phyloP scores from a whole-genome alignment of 1,284 basidiomycete species.

The Volvariella surrecta region DNA sequence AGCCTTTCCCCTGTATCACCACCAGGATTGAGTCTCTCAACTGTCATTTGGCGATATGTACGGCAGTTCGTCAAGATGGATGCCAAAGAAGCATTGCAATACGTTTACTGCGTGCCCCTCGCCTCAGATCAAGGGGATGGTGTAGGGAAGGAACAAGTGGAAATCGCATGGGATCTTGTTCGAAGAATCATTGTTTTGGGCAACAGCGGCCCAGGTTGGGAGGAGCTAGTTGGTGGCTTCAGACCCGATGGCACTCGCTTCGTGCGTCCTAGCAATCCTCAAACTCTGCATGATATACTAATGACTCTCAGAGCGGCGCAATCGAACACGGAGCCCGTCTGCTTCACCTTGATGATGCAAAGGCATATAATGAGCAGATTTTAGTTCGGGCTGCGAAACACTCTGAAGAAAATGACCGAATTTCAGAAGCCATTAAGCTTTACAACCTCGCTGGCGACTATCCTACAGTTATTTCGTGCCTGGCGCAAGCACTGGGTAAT shows the following conservation, averaged over 20 bases:
- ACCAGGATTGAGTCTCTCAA: constrained; percentile 75
- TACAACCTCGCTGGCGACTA: constrained; percentile 95
- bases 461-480: constrained; percentile 79
- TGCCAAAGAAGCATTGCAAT: constrained; percentile 90
- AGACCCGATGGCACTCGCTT: constrained; percentile 83
- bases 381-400: constrained; percentile 76
- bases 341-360: constrained; percentile 63
- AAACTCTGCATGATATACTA: neutral
- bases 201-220: constrained; percentile 79
- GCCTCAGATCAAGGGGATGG: constrained; percentile 65
- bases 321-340: constrained; percentile 81
- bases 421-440: constrained; percentile 88
- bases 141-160: constrained; percentile 78
- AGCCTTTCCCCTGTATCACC: constrained; percentile 55
- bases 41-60: constrained; percentile 89
- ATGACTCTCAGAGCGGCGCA: constrained; percentile 56
- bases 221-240: constrained; percentile 87
- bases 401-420: constrained; percentile 70
- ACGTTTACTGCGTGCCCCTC: constrained; percentile 87
- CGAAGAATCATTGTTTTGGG: constrained; percentile 84
- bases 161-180: constrained; percentile 82
- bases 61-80: constrained; percentile 89
- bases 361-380: constrained; percentile 78
- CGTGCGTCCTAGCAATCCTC: constrained; percentile 37
- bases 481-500: constrained; percentile 87